Conservation (phyloP, 2,329 filamentous ascomycete genomes). For the Trichoderma endophyticum region DNA sequence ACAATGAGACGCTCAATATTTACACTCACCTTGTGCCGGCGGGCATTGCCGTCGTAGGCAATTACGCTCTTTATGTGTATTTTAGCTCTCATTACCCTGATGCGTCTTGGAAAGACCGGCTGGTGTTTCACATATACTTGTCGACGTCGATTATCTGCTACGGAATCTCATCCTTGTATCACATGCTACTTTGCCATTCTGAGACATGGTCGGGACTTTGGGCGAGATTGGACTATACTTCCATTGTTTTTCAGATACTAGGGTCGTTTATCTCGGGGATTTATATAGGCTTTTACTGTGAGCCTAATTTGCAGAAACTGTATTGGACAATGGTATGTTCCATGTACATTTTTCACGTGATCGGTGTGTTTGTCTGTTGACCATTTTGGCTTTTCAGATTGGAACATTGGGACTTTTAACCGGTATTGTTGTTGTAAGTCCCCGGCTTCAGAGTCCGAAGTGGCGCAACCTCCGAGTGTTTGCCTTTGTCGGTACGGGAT, state of each 20-base stretch:
- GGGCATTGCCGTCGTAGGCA: slow-evolving; percentile 29
- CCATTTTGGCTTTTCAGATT: slow-evolving; percentile 20
- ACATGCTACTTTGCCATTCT: slow-evolving; percentile 41
- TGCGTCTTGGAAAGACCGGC: slow-evolving; percentile 32
- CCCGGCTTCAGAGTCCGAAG: background rate
- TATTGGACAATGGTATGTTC: background rate
- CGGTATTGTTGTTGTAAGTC: background rate
- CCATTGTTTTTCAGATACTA: slow-evolving; percentile 38
- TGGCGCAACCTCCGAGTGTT: slow-evolving; percentile 37
- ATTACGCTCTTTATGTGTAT: slow-evolving; percentile 28
- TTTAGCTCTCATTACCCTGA: slow-evolving; percentile 32
- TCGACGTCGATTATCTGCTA: slow-evolving; percentile 36
- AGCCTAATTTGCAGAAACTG: background rate
- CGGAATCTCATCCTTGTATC: slow-evolving; percentile 37
- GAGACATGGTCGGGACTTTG: slow-evolving; percentile 33
- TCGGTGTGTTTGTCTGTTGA: background rate
- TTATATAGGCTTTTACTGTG: slow-evolving; percentile 41
- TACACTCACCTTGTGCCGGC: slow-evolving; percentile 42
- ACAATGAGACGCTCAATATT: slow-evolving; percentile 36
- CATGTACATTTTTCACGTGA: background rate
- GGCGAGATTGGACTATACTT: slow-evolving; percentile 38
- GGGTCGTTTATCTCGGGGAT: slow-evolving; percentile 39
- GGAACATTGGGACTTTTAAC: background rate
- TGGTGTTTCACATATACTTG: slow-evolving; percentile 41
- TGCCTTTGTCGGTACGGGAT: slow-evolving; percentile 37